Percentiles rank a stretch among this genome's conserved stretches.
Conservation (phyloP, 2,329 filamentous ascomycete genomes). For the Macroventuria anomochaeta region DNA sequence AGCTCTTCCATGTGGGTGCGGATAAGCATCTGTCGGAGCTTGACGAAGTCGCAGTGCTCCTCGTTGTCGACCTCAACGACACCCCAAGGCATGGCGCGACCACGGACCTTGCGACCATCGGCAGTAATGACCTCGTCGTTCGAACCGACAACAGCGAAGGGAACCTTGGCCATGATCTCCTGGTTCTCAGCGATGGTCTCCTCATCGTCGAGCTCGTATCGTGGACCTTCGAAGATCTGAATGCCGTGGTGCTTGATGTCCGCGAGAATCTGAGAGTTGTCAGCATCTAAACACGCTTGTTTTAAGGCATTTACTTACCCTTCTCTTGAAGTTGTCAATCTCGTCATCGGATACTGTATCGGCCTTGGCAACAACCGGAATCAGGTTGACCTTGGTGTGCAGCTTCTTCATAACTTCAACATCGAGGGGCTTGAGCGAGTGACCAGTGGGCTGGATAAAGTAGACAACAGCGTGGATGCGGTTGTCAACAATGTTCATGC, state of each 20-base stretch:
- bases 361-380: slow-evolving; percentile 97
- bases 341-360: slow-evolving; percentile 98
- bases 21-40: slow-evolving; percentile 99
- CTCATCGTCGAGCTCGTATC: slow-evolving; percentile 98
- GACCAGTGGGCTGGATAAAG: slow-evolving; percentile 98
- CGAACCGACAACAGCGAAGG: slow-evolving; percentile 96
- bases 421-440: slow-evolving; percentile 97
- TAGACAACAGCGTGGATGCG: slow-evolving; percentile 98
- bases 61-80: slow-evolving; percentile 99
- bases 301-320: slow-evolving; percentile 67
- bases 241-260: slow-evolving; percentile 98
- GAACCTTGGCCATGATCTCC: slow-evolving; percentile 99
- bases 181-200: slow-evolving; percentile 99
- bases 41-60: slow-evolving; percentile 99
- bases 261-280: slow-evolving; percentile 76
- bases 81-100: slow-evolving; percentile 97
- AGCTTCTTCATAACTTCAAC: slow-evolving; percentile 99
- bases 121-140: slow-evolving; percentile 91
- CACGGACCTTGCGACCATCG: slow-evolving; percentile 94
- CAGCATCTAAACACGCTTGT: slow-evolving; percentile 8
- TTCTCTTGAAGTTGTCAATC: slow-evolving; percentile 90
- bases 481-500: slow-evolving; percentile 99
- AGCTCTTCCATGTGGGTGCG: slow-evolving; percentile 99
- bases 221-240: slow-evolving; percentile 97
- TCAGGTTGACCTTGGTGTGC: slow-evolving; percentile 99